Evolutionary conservation across 75 land plant species (phyloP).

Genomic region (Selaginella tamariscina): DNA sequence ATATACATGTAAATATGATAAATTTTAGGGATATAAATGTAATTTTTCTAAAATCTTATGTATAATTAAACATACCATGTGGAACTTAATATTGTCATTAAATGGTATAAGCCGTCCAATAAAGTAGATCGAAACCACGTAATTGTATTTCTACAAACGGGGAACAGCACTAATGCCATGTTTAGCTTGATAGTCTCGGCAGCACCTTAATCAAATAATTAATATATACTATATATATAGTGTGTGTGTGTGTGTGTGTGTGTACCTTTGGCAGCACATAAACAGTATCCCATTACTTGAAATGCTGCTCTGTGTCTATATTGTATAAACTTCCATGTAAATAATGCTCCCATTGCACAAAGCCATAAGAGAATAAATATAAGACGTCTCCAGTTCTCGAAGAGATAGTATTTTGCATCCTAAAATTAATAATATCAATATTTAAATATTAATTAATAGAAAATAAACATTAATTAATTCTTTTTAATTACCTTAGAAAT

Average conservation of each 20-base stretch:
- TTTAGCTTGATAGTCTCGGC: constrained; percentile 26
- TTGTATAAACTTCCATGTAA: constrained; percentile 21
- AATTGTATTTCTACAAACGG: constrained; percentile 22
- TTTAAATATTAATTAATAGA: too few species aligned
- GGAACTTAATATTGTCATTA: constrained; percentile 42
- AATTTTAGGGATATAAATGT: too few species aligned
- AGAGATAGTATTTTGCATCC: constrained; percentile 8
- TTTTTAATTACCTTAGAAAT: too few species aligned
- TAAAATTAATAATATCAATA: too few species aligned
- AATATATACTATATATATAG: too few species aligned
- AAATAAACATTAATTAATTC: too few species aligned
- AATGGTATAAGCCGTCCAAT: constrained; percentile 31
- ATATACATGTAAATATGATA: too few species aligned
- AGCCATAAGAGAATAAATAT: constrained; percentile 15
- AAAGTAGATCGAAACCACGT: constrained; percentile 30
- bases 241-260: too few species aligned
- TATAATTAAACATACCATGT: constrained; percentile 22
- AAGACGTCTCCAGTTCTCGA: constrained; percentile 17
- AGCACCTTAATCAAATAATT: too few species aligned
- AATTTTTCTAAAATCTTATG: too few species aligned
- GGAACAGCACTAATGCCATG: constrained; percentile 20
- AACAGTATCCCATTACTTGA: constrained; percentile 20
- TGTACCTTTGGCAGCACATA: constrained; percentile 20
- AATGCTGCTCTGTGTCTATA: constrained; percentile 17
- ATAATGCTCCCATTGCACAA: constrained; percentile 10